Percentiles rank a stretch among this genome's conserved stretches.
phyloP scores from a whole-genome alignment of 441 rosid genomes.

The Pelargonium myrrhifolium region DNA sequence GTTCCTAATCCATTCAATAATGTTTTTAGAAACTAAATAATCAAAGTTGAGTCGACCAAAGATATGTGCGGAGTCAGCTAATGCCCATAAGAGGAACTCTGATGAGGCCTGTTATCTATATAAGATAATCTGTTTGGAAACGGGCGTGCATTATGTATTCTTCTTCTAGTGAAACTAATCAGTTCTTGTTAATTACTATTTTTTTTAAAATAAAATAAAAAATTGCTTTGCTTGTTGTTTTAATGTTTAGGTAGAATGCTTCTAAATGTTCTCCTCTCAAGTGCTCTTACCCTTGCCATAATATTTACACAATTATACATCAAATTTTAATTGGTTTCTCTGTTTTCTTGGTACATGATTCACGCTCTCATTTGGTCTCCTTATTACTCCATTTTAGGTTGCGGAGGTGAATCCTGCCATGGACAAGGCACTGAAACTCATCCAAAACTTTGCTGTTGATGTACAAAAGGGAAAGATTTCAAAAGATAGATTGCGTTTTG shows the following conservation, averaged over 20 bases:
- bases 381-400: constrained; percentile 32
- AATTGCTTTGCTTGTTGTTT: background rate
- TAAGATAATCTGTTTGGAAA: background rate
- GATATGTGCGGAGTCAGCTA: background rate
- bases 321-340: background rate
- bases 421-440: constrained; percentile 57
- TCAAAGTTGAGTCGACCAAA: too few relatives aligned
- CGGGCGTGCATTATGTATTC: background rate
- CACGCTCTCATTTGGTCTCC: constrained; percentile 1
- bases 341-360: background rate
- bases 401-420: constrained; percentile 86
- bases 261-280: background rate
- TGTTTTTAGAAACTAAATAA: too few relatives aligned
- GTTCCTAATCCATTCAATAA: too few relatives aligned
- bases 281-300: background rate
- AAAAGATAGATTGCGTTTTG: constrained; percentile 61
- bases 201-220: background rate
- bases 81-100: background rate
- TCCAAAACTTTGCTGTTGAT: constrained; percentile 67
- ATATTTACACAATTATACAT: background rate
- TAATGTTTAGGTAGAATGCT: background rate
- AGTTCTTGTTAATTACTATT: background rate
- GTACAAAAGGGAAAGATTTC: constrained; percentile 54
- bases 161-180: background rate
- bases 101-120: background rate